Percentiles rank a stretch among this genome's conserved stretches.
phyloP scores from a whole-genome alignment of 495 filamentous ascomycete species.

The Trichoderma orchidacearum region DNA sequence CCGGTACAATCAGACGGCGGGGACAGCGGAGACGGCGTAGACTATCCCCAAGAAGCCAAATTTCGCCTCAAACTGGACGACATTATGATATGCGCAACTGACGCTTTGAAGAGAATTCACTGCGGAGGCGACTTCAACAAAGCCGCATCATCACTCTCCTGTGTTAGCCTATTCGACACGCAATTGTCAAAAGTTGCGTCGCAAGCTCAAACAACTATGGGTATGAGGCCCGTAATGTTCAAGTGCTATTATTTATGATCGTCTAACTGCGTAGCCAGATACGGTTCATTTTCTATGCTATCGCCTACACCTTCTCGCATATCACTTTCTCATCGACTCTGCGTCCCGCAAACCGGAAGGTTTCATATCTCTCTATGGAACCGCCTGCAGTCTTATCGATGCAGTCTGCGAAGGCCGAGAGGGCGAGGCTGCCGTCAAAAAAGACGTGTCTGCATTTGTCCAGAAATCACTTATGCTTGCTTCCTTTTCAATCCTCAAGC shows the following conservation, averaged over 20 bases:
- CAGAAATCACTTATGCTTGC: constrained; percentile 20
- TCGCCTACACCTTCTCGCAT: constrained; percentile 24
- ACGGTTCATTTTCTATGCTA: constrained; percentile 19
- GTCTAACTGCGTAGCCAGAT: too few relatives aligned
- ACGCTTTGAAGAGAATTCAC: background rate
- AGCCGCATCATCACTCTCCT: background rate
- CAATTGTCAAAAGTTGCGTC: background rate
- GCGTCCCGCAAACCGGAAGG: constrained; percentile 16
- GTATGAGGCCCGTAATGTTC: background rate
- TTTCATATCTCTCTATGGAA: constrained; percentile 18
- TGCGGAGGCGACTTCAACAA: background rate
- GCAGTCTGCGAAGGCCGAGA: constrained; percentile 5
- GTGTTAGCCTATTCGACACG: background rate
- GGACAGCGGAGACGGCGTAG: constrained; percentile 11
- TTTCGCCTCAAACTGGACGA: constrained; percentile 20
- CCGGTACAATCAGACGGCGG: background rate
- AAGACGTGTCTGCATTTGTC: constrained; percentile 19
- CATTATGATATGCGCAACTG: constrained; percentile 19
- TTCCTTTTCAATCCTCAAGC: constrained; percentile 21
- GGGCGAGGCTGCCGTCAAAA: constrained; percentile 8
- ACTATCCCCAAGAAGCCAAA: constrained; percentile 16
- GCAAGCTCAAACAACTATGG: background rate
- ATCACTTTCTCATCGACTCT: constrained; percentile 29
- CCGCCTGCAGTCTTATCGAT: constrained; percentile 24
- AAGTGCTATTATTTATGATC: too few relatives aligned